Conservation (phyloP, 2,329 filamentous ascomycete genomes). For the Parastagonospora avenae region DNA sequence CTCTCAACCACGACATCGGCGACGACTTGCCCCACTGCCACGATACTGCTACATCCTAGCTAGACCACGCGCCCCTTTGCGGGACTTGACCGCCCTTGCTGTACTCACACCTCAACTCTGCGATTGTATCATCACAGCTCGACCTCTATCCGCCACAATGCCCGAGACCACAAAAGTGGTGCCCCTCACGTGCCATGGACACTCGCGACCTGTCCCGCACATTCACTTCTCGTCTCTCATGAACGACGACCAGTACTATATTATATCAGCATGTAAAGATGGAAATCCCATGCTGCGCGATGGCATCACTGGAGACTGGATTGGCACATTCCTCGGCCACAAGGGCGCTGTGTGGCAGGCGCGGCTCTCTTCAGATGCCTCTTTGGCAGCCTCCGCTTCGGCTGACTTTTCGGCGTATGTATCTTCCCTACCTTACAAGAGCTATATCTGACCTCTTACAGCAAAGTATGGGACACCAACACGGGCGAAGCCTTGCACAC, state of each 20-base stretch:
- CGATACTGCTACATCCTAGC: slow-evolving; percentile 8
- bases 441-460: slow-evolving; percentile 48
- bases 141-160: slow-evolving; percentile 21
- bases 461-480: slow-evolving; percentile 96
- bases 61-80: slow-evolving; percentile 15
- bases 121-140: background rate
- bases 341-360: slow-evolving; percentile 99
- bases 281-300: slow-evolving; percentile 98
- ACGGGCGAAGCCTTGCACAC: slow-evolving; percentile 88
- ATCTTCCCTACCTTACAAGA: background rate
- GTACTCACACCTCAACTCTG: background rate
- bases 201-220: slow-evolving; percentile 90
- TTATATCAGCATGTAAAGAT: slow-evolving; percentile 96
- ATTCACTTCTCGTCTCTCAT: slow-evolving; percentile 85
- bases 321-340: slow-evolving; percentile 96
- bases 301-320: slow-evolving; percentile 79
- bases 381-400: slow-evolving; percentile 87
- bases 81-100: slow-evolving; percentile 1
- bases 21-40: background rate
- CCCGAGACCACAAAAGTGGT: slow-evolving; percentile 66
- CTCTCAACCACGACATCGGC: background rate
- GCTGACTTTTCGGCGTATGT: slow-evolving; percentile 93
- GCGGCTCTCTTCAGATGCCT: slow-evolving; percentile 84
- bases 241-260: slow-evolving; percentile 83
- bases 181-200: slow-evolving; percentile 90